Evolutionary conservation across 805 yeast species (phyloP).

Genomic region (Saccharomycopsis microspora): DNA sequence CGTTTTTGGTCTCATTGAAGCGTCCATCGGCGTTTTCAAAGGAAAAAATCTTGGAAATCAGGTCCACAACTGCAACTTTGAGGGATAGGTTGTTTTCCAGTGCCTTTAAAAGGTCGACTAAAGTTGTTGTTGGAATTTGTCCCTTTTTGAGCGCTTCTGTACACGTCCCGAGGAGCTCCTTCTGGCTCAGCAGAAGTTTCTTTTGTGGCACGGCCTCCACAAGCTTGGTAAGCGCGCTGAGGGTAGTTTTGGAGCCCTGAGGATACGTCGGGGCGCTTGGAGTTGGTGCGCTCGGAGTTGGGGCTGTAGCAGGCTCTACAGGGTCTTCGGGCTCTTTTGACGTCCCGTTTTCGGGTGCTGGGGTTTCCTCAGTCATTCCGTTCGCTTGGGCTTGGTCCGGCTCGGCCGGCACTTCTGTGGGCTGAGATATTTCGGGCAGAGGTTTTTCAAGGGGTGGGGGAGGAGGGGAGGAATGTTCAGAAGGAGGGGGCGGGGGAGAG

Average conservation of each 20-base stretch:
- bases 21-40: slow-evolving; percentile 12
- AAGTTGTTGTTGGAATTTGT: slow-evolving; percentile 8
- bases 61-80: slow-evolving; percentile 13
- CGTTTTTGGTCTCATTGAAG: slow-evolving; percentile 6
- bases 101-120: slow-evolving; percentile 6
- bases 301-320: neutral
- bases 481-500: no score
- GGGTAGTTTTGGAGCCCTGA: slow-evolving; percentile 4
- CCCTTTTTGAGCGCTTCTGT: neutral
- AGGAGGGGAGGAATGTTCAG: no score
- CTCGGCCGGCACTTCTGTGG: no score
- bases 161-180: slow-evolving; percentile 5
- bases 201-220: slow-evolving; percentile 4
- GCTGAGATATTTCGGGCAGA: no score
- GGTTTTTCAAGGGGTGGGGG: no score
- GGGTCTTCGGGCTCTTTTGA: neutral
- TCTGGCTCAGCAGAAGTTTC: slow-evolving; percentile 9
- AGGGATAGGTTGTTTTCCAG: slow-evolving; percentile 9
- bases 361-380: neutral
- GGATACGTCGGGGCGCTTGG: no score
- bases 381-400: no score
- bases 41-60: slow-evolving; percentile 13
- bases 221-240: slow-evolving; percentile 10
- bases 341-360: neutral
- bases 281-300: neutral